Evolutionary conservation across 2,329 filamentous ascomycete species (phyloP).

Genomic region (Byssothecium circinans): DNA sequence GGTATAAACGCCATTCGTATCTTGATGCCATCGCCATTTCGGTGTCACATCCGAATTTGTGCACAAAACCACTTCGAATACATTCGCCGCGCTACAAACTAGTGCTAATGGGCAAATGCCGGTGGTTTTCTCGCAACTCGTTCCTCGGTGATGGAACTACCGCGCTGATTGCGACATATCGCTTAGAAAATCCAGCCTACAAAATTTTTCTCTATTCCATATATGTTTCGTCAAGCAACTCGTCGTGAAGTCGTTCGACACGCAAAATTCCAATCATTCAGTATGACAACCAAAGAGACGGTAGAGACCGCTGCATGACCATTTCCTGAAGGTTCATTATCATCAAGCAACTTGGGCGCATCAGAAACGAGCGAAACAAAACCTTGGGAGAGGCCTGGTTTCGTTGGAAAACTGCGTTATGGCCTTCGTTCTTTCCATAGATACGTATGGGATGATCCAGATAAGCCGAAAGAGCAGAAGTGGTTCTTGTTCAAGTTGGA

Average conservation of each 20-base stretch:
- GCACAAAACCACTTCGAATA: too few species aligned
- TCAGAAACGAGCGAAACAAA: not conserved
- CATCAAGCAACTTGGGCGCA: slow-evolving; percentile 10
- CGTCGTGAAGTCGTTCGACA: too few species aligned
- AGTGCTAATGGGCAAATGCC: too few species aligned
- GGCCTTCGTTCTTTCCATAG: slow-evolving; percentile 18
- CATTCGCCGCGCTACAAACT: too few species aligned
- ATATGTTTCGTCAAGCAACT: not conserved
- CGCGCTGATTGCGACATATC: slow-evolving; percentile 13
- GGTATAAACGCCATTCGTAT: too few species aligned
- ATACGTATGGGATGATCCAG: slow-evolving; percentile 24
- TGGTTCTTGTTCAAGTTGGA: slow-evolving; percentile 37
- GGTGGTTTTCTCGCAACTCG: too few species aligned
- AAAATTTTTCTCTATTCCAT: not conserved
- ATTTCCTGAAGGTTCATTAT: slow-evolving; percentile 5
- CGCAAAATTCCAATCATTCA: too few species aligned
- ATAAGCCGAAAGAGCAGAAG: slow-evolving; percentile 20
- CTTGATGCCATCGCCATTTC: too few species aligned
- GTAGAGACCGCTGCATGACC: slow-evolving; percentile 3
- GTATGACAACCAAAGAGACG: slow-evolving; percentile 12
- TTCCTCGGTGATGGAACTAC: slow-evolving; percentile 11
- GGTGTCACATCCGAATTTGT: too few species aligned
- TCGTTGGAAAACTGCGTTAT: slow-evolving; percentile 15
- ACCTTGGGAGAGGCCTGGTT: slow-evolving; percentile 18
- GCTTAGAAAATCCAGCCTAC: not conserved